Evolutionary conservation across 805 yeast genomes (phyloP).

Genomic region (Wickerhamomyces queroliae): DNA sequence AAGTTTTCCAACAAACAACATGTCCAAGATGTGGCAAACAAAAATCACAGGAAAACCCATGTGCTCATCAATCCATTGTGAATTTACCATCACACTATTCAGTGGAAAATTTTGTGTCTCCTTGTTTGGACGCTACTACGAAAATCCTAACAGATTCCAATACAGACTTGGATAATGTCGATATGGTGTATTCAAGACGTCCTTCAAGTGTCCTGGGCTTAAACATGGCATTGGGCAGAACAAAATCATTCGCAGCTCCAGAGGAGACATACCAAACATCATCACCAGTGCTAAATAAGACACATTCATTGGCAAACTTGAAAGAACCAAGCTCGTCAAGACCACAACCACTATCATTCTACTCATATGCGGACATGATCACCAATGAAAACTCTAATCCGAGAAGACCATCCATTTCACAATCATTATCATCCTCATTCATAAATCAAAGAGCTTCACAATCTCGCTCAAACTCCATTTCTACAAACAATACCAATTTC

Average conservation of each 20-base stretch:
- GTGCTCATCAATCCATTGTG: conserved; percentile 24
- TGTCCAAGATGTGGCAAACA: conserved; percentile 22
- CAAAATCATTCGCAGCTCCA: conserved; percentile 23
- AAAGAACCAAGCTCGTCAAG: conserved; percentile 14
- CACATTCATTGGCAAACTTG: conserved; percentile 19
- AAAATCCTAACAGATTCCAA: conserved; percentile 51
- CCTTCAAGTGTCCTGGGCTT: conserved; percentile 48
- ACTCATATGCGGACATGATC: conserved; percentile 77
- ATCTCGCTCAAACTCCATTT: conserved; percentile 10
- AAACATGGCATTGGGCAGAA: conserved; percentile 32
- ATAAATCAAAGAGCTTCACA: conserved; percentile 15
- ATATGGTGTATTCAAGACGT: conserved; percentile 60
- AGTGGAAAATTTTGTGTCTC: conserved; percentile 67
- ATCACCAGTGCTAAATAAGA: conserved; percentile 10
- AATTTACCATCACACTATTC: conserved; percentile 34
- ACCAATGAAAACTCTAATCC: conserved; percentile 53
- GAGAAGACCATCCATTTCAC: conserved; percentile 54
- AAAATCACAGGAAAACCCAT: conserved; percentile 14
- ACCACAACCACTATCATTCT: conserved; percentile 38
- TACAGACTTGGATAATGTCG: conserved; percentile 62
- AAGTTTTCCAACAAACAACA: conserved; percentile 18
- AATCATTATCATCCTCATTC: conserved; percentile 31
- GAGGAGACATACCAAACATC: conserved; percentile 3
- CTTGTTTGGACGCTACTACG: conserved; percentile 75
- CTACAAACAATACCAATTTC: conserved; percentile 2